phyloP scores from a whole-genome alignment of 306 rosid genomes.

The Fragaria iinumae region DNA sequence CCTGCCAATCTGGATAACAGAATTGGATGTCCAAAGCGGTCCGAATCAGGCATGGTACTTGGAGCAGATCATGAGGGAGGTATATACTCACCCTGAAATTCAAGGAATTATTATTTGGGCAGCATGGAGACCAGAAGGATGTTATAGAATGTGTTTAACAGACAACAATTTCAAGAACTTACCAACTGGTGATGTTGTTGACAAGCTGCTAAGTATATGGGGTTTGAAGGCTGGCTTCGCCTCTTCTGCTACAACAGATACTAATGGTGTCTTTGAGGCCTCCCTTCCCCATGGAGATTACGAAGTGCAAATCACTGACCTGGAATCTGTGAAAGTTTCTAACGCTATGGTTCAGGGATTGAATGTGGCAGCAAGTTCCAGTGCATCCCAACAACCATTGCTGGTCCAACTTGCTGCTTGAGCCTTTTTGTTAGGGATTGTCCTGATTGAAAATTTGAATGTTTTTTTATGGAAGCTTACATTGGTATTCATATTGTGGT shows the following conservation, averaged over 20 bases:
- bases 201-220: conserved; percentile 59
- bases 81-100: conserved; percentile 57
- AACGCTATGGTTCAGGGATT: conserved; percentile 8
- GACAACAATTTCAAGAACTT: conserved; percentile 67
- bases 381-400: conserved; percentile 1
- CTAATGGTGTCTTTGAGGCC: conserved; percentile 34
- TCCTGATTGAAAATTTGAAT: background rate
- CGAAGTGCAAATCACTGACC: conserved; percentile 32
- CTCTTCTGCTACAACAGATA: conserved; percentile 23
- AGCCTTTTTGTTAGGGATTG: background rate
- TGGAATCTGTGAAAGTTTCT: background rate
- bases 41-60: conserved; percentile 38
- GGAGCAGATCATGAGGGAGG: conserved; percentile 65
- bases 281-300: conserved; percentile 55
- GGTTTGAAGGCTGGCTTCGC: conserved; percentile 18
- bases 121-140: conserved; percentile 49
- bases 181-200: conserved; percentile 65
- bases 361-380: conserved; percentile 18
- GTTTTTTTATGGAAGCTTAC: background rate
- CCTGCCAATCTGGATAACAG: conserved; percentile 71
- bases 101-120: conserved; percentile 72
- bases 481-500: background rate
- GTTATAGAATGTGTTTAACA: conserved; percentile 56
- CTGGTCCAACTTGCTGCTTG: conserved; percentile 20
- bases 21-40: conserved; percentile 51